phyloP scores from a whole-genome alignment of 2,329 filamentous ascomycete genomes.

The Diaporthe sp. region DNA sequence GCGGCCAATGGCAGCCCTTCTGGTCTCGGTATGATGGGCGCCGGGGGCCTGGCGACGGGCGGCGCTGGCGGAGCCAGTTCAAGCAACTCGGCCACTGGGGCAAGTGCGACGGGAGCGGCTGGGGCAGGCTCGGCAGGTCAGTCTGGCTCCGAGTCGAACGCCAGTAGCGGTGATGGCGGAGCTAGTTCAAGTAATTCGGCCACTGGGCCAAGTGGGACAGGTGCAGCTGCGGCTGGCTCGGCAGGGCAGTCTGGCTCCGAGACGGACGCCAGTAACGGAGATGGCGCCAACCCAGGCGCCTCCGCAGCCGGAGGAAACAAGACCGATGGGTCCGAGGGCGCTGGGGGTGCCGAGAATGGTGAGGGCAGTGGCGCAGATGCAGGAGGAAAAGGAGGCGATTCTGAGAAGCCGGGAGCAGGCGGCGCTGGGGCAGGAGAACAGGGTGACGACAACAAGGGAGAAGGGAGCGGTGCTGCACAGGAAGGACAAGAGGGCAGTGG shows the following conservation, averaged over 20 bases:
- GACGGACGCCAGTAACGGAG: background rate
- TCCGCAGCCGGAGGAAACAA: background rate
- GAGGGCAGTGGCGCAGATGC: background rate
- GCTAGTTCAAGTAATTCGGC: background rate
- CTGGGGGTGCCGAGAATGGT: background rate
- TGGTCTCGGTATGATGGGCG: background rate
- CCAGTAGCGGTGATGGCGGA: background rate
- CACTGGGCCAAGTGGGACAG: background rate
- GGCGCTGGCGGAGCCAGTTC: background rate
- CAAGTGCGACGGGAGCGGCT: background rate
- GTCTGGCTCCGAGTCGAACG: background rate
- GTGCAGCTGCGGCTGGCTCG: background rate
- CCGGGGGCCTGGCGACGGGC: background rate
- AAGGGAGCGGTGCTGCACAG: background rate
- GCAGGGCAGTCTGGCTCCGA: background rate
- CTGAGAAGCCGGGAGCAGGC: background rate
- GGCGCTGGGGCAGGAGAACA: background rate
- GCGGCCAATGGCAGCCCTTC: background rate
- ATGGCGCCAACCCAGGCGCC: background rate
- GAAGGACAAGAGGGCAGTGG: background rate
- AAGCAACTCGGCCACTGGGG: background rate
- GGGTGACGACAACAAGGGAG: background rate
- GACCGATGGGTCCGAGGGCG: background rate
- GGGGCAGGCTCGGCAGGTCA: background rate
- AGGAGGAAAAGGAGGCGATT: background rate